Evolutionary conservation across 2,329 filamentous ascomycete genomes (phyloP), one percentile per base, ranked within the genome.

Genomic region (Cladosporium sp.): DNA sequence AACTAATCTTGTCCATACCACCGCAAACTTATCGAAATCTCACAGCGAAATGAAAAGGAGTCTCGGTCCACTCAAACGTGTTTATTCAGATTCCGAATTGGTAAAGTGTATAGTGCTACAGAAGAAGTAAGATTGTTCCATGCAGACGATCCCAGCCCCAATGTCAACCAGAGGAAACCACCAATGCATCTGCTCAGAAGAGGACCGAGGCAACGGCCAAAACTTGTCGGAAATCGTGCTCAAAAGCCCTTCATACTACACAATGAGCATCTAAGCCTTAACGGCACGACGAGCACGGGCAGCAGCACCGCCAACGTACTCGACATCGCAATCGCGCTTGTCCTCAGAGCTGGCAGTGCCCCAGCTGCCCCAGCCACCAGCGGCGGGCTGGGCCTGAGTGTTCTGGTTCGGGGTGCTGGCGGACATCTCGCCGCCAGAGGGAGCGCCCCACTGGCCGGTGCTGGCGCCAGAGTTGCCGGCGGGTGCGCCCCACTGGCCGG

Each of bases 11-110:
- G n/a, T n/a, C n/a, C n/a, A n/a, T n/a, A n/a, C n/a, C n/a, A n/a
- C n/a, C n/a, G n/a, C n/a, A n/a, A n/a, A n/a, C n/a, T n/a, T n/a
- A n/a, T n/a, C n/a, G n/a, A n/a, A n/a, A n/a, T n/a, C n/a, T n/a
- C n/a, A n/a, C n/a, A 28, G 25, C 4, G 25, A 28, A 9, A 28
- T 9, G 25, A 28, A 32, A 32, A 32, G 3, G 12, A 32, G 12
- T 32, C 28, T 54, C 51, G 51, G 51, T 20, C 51, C 51, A 54
- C 51, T 35, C 51, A n/a, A n/a, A 44, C 51, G 51, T 54, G 51
- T 54, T 54, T 54, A 54, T 54, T 40, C 36, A 35, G 8, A 22
- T 44, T 54, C 51, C 51, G 50, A 54, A 36, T 25, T 25, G 28
- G 12, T 37, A 37, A 28, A 28, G n/a, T n/a, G n/a, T 28, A 32